phyloP scores from a whole-genome alignment of 2,329 filamentous ascomycete species.

The Fusarium abutilonis region DNA sequence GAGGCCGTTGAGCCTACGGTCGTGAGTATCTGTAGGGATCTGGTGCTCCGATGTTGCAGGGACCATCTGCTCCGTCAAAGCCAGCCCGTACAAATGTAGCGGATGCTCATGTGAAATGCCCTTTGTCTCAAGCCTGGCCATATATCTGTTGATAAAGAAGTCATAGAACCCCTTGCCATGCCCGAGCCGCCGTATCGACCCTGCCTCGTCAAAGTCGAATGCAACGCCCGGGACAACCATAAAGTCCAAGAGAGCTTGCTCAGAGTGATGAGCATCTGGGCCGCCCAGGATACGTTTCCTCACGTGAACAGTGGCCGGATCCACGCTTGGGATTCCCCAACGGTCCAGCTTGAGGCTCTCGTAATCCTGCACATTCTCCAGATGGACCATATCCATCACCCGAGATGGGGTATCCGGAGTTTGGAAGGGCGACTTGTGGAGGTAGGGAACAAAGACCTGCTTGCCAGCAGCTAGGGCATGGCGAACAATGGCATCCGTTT shows the following conservation, averaged over 20 bases:
- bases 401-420: conserved; percentile 64
- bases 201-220: conserved; percentile 73
- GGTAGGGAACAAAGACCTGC: conserved; percentile 89
- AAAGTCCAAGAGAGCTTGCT: conserved; percentile 73
- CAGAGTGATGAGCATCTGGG: conserved; percentile 56
- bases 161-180: conserved; percentile 99
- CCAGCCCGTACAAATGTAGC: conserved; percentile 75
- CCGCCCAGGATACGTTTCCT: conserved; percentile 80
- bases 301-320: conserved; percentile 68
- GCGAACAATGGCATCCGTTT: conserved; percentile 82
- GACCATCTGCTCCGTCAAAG: conserved; percentile 86
- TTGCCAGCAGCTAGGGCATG: conserved; percentile 83
- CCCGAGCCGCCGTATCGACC: conserved; percentile 77
- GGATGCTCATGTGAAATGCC: conserved; percentile 50
- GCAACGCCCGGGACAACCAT: conserved; percentile 93
- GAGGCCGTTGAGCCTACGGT: conserved; percentile 82
- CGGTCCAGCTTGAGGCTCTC: conserved; percentile 78
- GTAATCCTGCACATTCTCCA: conserved; percentile 80
- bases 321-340: conserved; percentile 95
- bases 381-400: conserved; percentile 94
- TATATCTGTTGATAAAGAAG: conserved; percentile 83
- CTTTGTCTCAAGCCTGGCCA: conserved; percentile 54
- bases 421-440: conserved; percentile 69
- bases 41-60: conserved; percentile 63
- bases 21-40: conserved; percentile 79